Base-by-base conservation (phyloP, 805 yeast genomes). In the Candida chilensis region DNA sequence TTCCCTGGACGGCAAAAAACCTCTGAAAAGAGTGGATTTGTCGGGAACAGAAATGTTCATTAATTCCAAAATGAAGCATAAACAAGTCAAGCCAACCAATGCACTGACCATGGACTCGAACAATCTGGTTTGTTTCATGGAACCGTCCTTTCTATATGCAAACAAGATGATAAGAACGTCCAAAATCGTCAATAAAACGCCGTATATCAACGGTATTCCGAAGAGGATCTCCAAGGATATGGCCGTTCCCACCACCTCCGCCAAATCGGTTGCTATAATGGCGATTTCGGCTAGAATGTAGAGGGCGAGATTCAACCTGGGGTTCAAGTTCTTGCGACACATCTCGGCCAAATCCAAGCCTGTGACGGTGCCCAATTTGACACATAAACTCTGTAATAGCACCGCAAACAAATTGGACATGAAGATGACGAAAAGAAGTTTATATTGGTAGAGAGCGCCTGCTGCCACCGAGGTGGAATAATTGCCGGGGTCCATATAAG, bases 201-300 rank as follows among this genome's bases (percentile, higher is more conserved):
- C 96, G 24, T 67, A 52, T 1, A 76, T 48, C 33, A 87, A 60
- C 1, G 95, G 95, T 8, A 87, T 72, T 2, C 69, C 64, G 43
- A 87, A 78, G 17, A 87, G 51, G 35, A 87, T 84, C 40, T 84
- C 77, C 30, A 87, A 61, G 0, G 95, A 75, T 28, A 87, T 83
- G 8, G 95, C 95, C 3, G 95, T 81, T 2, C 96, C 96, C 5
- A 87, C 90, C 8, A 87, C 95, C 52, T 87, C 96, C 1, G 96
- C 96, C 43, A 87, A 58, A 50, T 87, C 96, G 0, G 96, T 87
- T 7, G 95, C 94, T 20, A 87, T 78, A 37, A 87, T 87, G 3
- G 95, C 95, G 16, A 84, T 42, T 44, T 87, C 95, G 1, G 95
- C 86, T 41, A 82, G 66, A 2, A 71, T 48, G 48, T 86, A 87